phyloP scores from a whole-genome alignment of 352 stramenopile species.

The Globisporangium polare region DNA sequence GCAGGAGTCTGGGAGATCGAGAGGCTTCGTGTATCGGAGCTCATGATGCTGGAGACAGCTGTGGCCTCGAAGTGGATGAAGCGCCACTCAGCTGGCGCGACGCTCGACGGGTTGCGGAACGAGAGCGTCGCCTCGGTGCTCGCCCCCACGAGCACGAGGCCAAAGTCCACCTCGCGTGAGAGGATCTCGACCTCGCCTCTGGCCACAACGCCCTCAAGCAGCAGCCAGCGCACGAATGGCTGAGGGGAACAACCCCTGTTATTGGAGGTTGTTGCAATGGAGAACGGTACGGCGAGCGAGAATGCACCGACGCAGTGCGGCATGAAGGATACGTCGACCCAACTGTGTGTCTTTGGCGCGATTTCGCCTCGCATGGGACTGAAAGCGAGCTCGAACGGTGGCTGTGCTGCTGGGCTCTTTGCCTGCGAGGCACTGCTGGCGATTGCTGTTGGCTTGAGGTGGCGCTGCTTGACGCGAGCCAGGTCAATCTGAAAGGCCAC shows the following conservation, averaged over 20 bases:
- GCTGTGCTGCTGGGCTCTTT: neutral
- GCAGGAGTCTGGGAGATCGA: neutral
- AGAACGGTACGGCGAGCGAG: conserved; percentile 39
- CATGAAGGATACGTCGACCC: conserved; percentile 33
- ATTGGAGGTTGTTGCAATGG: conserved; percentile 16
- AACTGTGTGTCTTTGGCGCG: conserved; percentile 11
- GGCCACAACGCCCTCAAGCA: conserved; percentile 45
- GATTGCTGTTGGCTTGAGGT: neutral
- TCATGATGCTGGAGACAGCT: neutral
- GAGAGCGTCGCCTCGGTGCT: conserved; percentile 33
- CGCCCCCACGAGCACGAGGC: conserved; percentile 57
- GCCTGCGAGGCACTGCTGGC: neutral
- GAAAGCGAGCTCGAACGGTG: conserved; percentile 23
- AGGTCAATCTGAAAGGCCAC: conserved; percentile 23
- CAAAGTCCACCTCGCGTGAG: conserved; percentile 64
- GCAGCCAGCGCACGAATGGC: conserved; percentile 43
- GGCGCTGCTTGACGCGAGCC: conserved; percentile 4
- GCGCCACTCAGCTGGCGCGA: conserved; percentile 32
- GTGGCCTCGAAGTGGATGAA: conserved; percentile 40
- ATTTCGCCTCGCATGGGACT: conserved; percentile 23
- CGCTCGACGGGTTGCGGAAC: conserved; percentile 28
- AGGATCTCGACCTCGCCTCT: conserved; percentile 40
- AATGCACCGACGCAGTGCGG: conserved; percentile 40
- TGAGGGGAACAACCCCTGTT: neutral
- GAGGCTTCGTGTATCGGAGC: neutral